Base-by-base conservation (phyloP, 2,329 filamentous ascomycete species). In the Alternaria infectoria region DNA sequence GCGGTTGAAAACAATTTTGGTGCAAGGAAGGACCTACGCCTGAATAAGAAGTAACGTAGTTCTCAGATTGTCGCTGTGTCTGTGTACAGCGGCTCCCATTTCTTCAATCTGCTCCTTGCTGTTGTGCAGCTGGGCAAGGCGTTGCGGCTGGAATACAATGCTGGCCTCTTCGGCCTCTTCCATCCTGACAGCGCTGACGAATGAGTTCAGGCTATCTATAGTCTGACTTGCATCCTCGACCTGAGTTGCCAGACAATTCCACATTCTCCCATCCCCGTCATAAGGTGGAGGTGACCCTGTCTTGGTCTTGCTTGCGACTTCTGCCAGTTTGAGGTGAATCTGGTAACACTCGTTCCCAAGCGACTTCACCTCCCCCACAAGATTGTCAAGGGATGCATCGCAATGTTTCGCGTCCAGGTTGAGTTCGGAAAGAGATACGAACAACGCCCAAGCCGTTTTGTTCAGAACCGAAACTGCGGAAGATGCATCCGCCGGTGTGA, bases 321-420 rank as follows among this genome's bases (percentile, higher is more conserved):
- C 61, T 55, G 69, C 61, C 54, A 72, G 50, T 40, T 66, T 64
- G 28, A 63, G 45, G 57, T 72, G 70, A 15, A 71, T 43, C 15
- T 67, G 66, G 44, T 73, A 68, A 62, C 68, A 70, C 56, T 69
- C 70, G 23, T 54, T 64, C n/a, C 66, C 64, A 26, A 73, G 69
- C 19, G 59, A 62, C 30, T 66, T 72, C 46, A 69, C 60, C n/a
- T 68, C 66, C 11, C 50, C 62, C 40, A 61, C 45, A 19, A 73
- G 56, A 40, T 60, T 32, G 40, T 57, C 54, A 17, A 70, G 47
- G 13, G 51, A 51, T 47, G 52, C 59, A 54, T 69, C 59, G 32
- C 61, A n/a, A 49, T 50, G 49, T 32, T 59, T 44, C 36, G 54
- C 51, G 23, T 65, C 32, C 28, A 66, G 61, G 30, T 63, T 43